Conservation (phyloP, 257 asterid species). For the Apocynum venetum region DNA sequence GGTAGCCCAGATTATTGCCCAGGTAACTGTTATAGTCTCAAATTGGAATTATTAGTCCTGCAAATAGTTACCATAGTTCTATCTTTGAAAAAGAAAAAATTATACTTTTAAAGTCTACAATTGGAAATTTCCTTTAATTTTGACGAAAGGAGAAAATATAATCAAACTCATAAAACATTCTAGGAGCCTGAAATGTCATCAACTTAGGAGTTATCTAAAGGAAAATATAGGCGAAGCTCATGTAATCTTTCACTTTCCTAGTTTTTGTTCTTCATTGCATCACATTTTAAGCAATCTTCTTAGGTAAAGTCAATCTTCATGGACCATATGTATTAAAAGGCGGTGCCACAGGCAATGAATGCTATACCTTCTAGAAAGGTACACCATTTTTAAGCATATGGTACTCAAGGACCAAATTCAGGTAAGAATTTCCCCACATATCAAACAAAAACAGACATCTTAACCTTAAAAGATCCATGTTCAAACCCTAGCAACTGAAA, state of each 20-base stretch:
- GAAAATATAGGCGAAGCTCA: not conserved
- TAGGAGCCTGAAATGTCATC: not conserved
- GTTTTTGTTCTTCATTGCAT: not conserved
- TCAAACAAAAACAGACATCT: not conserved
- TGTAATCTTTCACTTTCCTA: not conserved
- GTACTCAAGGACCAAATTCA: too few relatives aligned
- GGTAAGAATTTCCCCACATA: not conserved
- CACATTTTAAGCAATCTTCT: not conserved
- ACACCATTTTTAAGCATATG: too few relatives aligned
- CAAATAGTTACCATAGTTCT: not conserved
- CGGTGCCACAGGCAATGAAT: too few relatives aligned
- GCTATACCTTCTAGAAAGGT: too few relatives aligned
- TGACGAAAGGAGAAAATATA: not conserved
- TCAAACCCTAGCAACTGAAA: not conserved
- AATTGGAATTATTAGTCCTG: not conserved
- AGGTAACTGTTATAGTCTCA: not conserved
- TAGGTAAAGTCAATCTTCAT: too few relatives aligned
- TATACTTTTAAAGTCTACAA: not conserved
- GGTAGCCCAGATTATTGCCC: not conserved
- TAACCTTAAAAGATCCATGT: not conserved
- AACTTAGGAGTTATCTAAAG: not conserved
- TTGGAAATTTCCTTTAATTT: not conserved
- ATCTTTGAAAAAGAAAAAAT: not conserved
- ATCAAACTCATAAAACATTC: not conserved
- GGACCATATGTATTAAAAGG: too few relatives aligned